These are phyloP conservation scores for Tylopilus sp. DNA, from an alignment of 768 basidiomycete species.

Conservation along the genomic window DNA sequence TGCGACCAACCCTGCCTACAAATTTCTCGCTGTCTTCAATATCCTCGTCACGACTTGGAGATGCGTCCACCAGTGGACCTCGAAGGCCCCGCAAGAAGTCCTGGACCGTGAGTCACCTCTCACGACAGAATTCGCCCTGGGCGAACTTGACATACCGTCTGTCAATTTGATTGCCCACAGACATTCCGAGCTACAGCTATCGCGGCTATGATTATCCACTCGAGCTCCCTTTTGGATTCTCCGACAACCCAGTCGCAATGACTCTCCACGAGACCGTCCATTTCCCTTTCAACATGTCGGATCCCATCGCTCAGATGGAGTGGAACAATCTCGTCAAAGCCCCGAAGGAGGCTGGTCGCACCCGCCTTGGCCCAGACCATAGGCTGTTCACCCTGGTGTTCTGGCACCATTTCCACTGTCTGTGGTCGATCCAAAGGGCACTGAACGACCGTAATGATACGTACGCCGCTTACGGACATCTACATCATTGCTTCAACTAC, in stretches of 20 bases:
- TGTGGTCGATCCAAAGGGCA: constrained; percentile 13
- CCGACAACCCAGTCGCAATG: constrained; percentile 7
- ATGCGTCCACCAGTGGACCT: neutral
- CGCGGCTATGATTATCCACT: constrained; percentile 11
- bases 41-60: constrained; percentile 4
- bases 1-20: constrained; percentile 2
- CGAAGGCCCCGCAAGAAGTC: neutral
- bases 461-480: constrained; percentile 5
- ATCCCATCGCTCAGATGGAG: constrained; percentile 4
- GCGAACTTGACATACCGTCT: neutral
- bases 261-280: constrained; percentile 14
- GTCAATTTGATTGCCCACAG: neutral
- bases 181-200: constrained; percentile 4
- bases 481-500: constrained; percentile 16
- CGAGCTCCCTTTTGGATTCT: constrained; percentile 1
- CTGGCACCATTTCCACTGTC: constrained; percentile 14
- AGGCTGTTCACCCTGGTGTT: constrained; percentile 8
- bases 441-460: constrained; percentile 9
- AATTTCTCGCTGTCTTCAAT: constrained; percentile 1
- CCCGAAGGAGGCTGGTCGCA: constrained; percentile 7
- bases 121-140: neutral
- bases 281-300: constrained; percentile 5
- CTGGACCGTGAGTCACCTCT: constrained; percentile 3
- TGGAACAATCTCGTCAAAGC: constrained; percentile 9
- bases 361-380: constrained; percentile 14